phyloP scores from a whole-genome alignment of 192 early-diverging fungal species.

The Rhizoclosmatium globosum region DNA sequence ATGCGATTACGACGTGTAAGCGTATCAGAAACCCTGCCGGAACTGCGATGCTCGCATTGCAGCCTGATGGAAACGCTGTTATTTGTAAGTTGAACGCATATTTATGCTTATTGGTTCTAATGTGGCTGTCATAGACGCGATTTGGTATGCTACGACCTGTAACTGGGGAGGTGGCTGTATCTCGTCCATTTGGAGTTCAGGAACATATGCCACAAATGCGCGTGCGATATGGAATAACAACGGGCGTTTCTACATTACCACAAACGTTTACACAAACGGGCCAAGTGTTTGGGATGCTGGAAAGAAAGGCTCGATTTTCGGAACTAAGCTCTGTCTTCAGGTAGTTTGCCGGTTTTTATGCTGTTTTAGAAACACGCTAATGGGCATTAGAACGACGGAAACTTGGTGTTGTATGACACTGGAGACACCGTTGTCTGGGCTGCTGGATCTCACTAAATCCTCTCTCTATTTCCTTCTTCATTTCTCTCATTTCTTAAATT shows the following conservation, averaged over 20 bases:
- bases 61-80: not conserved
- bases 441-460: not conserved
- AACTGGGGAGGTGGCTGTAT: not conserved
- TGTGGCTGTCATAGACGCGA: no score
- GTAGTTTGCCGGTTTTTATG: not conserved
- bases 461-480: not conserved
- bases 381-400: not conserved
- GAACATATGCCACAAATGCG: no score
- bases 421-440: not conserved
- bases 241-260: not conserved
- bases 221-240: no score
- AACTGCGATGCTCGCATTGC: not conserved
- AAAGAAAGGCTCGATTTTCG: not conserved
- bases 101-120: no score
- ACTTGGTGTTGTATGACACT: not conserved
- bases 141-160: not conserved
- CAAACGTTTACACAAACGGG: not conserved
- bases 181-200: not conserved
- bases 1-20: not conserved
- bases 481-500: not conserved
- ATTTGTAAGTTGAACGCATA: not conserved
- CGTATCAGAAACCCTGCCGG: not conserved
- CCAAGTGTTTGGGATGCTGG: not conserved
- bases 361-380: not conserved
- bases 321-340: not conserved